Evolutionary conservation across 1,284 basidiomycete species (phyloP), one percentile per base, ranked within the genome.

Genomic region (Naganishia albida): DNA sequence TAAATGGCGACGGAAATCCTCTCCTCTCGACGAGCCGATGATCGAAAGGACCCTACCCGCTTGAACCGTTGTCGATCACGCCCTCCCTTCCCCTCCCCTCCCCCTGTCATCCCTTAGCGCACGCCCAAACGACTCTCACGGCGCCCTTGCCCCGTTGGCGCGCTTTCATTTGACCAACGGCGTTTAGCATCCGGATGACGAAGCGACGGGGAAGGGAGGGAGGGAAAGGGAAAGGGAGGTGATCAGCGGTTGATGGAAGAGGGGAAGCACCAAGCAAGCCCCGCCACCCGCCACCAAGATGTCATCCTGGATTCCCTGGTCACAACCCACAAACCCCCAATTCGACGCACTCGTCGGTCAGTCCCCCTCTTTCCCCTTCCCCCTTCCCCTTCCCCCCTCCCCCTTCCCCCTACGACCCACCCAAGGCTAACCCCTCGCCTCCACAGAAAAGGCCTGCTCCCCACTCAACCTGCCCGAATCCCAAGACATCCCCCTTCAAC

Each of bases 401-500:
- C 39, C 16, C 44, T 13, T 23, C 15, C 44, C 20, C 20, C 30
- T 26, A 43, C 26, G 44, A 49, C 28, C 10, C 30, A 40, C 18
- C 20, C n/a, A 15, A 13, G 15, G n/a, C 30, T 18, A 48, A 34
- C 63, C n/a, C 23, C 39, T 15, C 43, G 39, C 12, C n/a, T 25
- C 7, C 43, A 30, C 70, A 80, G 78, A 80, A 71, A 78, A 78
- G 68, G 77, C 77, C 72, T 77, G 76, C 66, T 80, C 80, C n/a
- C 74, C 76, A 0, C 71, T 79, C 34, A 78, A 80, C 70, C 74
- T 73, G 12, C 78, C 78, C 30, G 80, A 75, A 72, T 75, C 80
- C 20, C 92, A 95, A 77, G 93, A 98, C 77, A 94, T 98, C 50
- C 91, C 91, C 2, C 83, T 93, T 70, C 93, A 92, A 73, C 88